phyloP scores from a whole-genome alignment of 2,329 filamentous ascomycete species.

The Penicillium crustosum region DNA sequence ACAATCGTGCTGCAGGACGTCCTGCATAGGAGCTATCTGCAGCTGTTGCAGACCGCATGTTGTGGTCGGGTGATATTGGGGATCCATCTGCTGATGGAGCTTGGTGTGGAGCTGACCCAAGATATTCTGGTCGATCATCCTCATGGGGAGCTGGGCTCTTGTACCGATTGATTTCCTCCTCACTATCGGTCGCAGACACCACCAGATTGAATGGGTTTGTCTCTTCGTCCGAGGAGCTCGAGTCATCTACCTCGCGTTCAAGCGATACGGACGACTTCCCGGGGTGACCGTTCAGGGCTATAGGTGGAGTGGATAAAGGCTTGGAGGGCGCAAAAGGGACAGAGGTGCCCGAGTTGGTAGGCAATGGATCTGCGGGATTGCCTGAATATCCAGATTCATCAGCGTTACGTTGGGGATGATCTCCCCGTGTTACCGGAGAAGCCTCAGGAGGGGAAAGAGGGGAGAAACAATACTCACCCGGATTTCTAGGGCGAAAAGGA shows the following conservation, averaged over 20 bases:
- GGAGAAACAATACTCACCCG: constrained; percentile 26
- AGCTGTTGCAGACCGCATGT: constrained; percentile 1
- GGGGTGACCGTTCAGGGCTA: constrained; percentile 22
- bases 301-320: constrained; percentile 18
- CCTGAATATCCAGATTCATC: constrained; percentile 8
- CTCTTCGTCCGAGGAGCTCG: constrained; percentile 36
- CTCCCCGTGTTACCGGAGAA: constrained; percentile 11
- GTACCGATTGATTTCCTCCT: constrained; percentile 14
- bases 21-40: constrained; percentile 20
- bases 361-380: constrained; percentile 11
- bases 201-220: constrained; percentile 44
- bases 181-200: constrained; percentile 28
- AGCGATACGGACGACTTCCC: constrained; percentile 23
- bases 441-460: constrained; percentile 9
- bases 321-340: constrained; percentile 5
- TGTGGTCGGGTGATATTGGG: constrained; percentile 8
- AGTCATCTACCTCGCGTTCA: constrained; percentile 28
- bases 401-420: constrained; percentile 10
- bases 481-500: constrained; percentile 51
- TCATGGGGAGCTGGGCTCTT: constrained; percentile 9
- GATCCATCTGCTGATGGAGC: constrained; percentile 28
- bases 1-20: constrained; percentile 59
- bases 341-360: not conserved
- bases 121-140: constrained; percentile 13
- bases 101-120: constrained; percentile 26